Evolutionary conservation across 768 basidiomycete species (phyloP), one percentile per base, ranked within the genome.

Genomic region (Pulveroboletus frians): DNA sequence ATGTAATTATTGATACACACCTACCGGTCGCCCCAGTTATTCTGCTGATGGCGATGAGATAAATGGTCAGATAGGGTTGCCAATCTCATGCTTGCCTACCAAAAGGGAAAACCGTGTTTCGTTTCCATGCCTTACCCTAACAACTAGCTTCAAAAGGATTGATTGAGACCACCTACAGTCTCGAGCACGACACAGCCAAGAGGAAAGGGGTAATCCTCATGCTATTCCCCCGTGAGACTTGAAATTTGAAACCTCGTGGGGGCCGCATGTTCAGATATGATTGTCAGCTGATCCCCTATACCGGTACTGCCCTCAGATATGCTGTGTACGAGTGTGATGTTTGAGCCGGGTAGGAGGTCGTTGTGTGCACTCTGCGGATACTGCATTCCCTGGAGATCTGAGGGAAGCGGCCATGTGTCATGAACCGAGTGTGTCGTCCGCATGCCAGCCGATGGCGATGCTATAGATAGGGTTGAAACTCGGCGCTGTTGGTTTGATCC

Each of bases 161-260:
- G 52, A 59, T 58, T 42, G 29, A 31, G 20, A 36, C 41, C 17
- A 36, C 20, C 21, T 44, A 26, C 23, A 26, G 23, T 34, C 32
- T 31, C 27, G 35, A 43, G 38, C 45, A 40, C 34, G n/a, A 35
- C 26, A 40, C 43, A 41, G 39, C 50, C 48, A 41, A 49, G 30
- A 32, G 46, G 4, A 34, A 42, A 52, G 40, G 30, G 49, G 31
- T 17, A 18, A 39, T 37, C 49, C 46, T 53, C 54, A 47, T 56
- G 58, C 32, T 47, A 36, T 36, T 39, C 30, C 43, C 20, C 37
- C 50, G 30, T 46, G 53, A 35, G 54, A 48, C 38, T 46, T 43
- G 54, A 56, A 45, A 52, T 52, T 52, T 31, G 55, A 27, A 43
- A 49, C 62, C 59, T 57, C 65, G 52, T 65, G 65, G 43, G 30